Conservation (phyloP, 2,329 filamentous ascomycete species). For the Penicillium psychrosexuale region DNA sequence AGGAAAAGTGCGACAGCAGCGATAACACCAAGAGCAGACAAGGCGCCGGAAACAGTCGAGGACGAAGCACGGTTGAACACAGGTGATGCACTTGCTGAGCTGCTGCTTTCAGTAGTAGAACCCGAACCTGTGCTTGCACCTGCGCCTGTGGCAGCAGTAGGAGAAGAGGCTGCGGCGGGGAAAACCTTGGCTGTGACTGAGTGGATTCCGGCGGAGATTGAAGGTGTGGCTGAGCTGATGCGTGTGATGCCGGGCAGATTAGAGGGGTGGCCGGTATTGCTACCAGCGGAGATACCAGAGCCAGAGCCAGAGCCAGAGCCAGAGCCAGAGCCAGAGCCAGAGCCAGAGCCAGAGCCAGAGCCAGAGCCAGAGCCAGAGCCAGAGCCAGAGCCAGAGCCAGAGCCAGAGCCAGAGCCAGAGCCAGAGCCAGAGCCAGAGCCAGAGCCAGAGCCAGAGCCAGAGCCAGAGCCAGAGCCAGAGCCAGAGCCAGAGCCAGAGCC, state of each 20-base stretch:
- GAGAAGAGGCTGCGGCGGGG: not conserved
- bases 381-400: not conserved
- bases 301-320: not conserved
- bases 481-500: not conserved
- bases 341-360: not conserved
- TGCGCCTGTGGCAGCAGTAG: not conserved
- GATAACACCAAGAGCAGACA: not conserved
- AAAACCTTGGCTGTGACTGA: not conserved
- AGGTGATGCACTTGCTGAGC: not conserved
- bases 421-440: not conserved
- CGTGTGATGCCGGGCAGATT: not conserved
- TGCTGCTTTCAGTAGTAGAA: not conserved
- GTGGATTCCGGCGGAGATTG: not conserved
- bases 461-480: not conserved
- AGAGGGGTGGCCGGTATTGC: not conserved
- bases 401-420: not conserved
- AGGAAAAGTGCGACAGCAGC: not conserved
- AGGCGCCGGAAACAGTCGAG: not conserved
- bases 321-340: not conserved
- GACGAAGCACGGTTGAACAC: conserved; percentile 1
- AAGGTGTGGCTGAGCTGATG: not conserved
- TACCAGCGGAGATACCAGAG: not conserved
- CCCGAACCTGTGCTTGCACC: not conserved
- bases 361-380: not conserved
- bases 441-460: not conserved